A percentile compares a stretch with the other conserved stretches of the same genome.
phyloP scores from a whole-genome alignment of 2,329 filamentous ascomycete genomes.

The Elsinoe batatas region DNA sequence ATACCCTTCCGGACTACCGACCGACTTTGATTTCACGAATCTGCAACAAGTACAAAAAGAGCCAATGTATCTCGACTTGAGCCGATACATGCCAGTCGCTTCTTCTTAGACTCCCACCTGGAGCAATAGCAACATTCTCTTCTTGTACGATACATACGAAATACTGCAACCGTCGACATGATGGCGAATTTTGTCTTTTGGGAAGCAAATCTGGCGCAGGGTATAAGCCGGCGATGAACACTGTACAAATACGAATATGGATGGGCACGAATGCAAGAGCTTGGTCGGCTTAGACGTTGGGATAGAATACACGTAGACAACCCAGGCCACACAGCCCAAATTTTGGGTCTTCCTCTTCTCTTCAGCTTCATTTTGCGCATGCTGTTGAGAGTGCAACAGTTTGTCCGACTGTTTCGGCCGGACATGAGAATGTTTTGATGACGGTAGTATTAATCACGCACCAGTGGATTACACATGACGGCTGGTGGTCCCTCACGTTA shows the following conservation, averaged over 20 bases:
- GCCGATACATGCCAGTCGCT: slow-evolving; percentile 22
- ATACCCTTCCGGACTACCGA: slow-evolving; percentile 3
- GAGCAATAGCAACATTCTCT: not conserved
- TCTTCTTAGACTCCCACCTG: slow-evolving; percentile 11
- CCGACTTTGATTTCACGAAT: slow-evolving; percentile 13
- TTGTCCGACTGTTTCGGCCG: not conserved
- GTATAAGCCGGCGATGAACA: not conserved
- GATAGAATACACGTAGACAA: slow-evolving; percentile 7
- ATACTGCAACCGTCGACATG: not conserved
- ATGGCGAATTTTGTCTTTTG: not conserved
- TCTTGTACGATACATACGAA: slow-evolving; percentile 10
- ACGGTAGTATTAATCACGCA: not conserved
- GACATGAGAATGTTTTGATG: not conserved
- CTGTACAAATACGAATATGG: not conserved
- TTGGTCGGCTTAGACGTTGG: not conserved
- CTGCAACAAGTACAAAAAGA: slow-evolving; percentile 16
- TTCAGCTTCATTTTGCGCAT: not conserved
- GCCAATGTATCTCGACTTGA: slow-evolving; percentile 24
- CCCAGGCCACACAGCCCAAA: slow-evolving; percentile 2
- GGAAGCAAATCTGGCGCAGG: no score
- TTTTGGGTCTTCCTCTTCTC: not conserved
- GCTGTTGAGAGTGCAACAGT: not conserved
- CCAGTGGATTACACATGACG: not conserved
- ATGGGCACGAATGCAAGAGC: not conserved
- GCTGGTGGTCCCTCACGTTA: not conserved